These are phyloP conservation scores for Penicillium verrucosum DNA, from an alignment of 2,329 filamentous ascomycete species.

Conservation along the genomic window DNA sequence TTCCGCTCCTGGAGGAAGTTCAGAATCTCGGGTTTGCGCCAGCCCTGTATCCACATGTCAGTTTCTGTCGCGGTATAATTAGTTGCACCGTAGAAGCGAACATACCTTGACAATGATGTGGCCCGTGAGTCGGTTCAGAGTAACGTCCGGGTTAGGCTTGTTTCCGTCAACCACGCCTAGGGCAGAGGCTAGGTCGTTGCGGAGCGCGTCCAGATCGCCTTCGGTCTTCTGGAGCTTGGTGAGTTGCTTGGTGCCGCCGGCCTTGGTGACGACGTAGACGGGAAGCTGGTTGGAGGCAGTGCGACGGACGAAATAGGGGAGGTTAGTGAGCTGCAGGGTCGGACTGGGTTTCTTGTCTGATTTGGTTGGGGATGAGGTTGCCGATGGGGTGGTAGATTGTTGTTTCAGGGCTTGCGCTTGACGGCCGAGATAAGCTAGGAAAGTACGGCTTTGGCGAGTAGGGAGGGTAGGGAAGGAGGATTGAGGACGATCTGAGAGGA, in stretches of 20 bases:
- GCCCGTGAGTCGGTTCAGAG: conserved; percentile 60
- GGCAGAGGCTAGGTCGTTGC: conserved; percentile 59
- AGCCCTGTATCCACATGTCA: conserved; percentile 41
- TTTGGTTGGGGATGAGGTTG: conserved; percentile 17
- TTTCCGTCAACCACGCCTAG: conserved; percentile 54
- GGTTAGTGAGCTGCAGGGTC: conserved; percentile 41
- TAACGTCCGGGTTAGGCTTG: conserved; percentile 42
- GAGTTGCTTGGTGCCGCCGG: conserved; percentile 70
- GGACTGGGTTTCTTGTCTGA: conserved; percentile 14
- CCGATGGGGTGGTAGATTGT: conserved; percentile 32
- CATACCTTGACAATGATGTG: conserved; percentile 72
- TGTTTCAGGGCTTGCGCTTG: conserved; percentile 37
- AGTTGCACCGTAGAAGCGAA: not conserved
- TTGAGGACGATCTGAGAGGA: conserved; percentile 22
- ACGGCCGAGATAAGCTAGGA: conserved; percentile 38
- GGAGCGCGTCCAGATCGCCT: conserved; percentile 65
- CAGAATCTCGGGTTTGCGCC: conserved; percentile 48
- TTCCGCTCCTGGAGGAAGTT: conserved; percentile 48
- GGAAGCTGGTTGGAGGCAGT: conserved; percentile 69
- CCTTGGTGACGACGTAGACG: conserved; percentile 71
- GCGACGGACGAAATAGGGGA: conserved; percentile 69
- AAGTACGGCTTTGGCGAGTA: conserved; percentile 35
- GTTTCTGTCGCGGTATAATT: not conserved
- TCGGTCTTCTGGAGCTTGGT: conserved; percentile 77
- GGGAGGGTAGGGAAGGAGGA: conserved; percentile 18